Evolutionary conservation across 2,329 filamentous ascomycete species (phyloP).

Genomic region (Colletotrichum shisoi): DNA sequence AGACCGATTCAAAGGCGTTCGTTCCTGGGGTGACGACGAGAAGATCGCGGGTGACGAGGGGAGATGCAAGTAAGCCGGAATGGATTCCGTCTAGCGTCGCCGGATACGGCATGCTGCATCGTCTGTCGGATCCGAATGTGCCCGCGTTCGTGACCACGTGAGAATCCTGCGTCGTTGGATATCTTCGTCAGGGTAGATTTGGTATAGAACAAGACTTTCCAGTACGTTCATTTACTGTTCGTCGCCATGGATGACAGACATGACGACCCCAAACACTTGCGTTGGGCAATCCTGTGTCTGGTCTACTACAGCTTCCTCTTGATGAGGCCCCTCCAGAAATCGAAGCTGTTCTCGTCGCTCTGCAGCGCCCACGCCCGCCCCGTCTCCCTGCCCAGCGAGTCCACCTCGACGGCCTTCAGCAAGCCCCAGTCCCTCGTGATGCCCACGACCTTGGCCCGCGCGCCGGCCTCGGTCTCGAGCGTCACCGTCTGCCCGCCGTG

Average conservation of each 20-base stretch:
- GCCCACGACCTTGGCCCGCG: slow-evolving; percentile 78
- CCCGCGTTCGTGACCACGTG: background rate
- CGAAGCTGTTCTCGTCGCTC: slow-evolving; percentile 98
- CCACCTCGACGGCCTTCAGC: slow-evolving; percentile 82
- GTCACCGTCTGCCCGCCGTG: slow-evolving; percentile 77
- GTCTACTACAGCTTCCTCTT: slow-evolving; percentile 72
- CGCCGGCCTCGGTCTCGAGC: slow-evolving; percentile 80
- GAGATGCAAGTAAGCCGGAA: slow-evolving; percentile 6
- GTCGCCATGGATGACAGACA: background rate
- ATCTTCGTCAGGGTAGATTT: background rate
- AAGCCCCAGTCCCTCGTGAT: slow-evolving; percentile 94
- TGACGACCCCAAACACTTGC: background rate
- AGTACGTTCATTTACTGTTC: background rate
- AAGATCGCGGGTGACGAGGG: background rate
- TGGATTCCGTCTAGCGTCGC: background rate
- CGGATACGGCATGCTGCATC: background rate
- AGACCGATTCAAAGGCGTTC: background rate
- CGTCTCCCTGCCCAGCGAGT: slow-evolving; percentile 74
- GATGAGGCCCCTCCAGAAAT: slow-evolving; percentile 90
- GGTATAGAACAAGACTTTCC: too few species aligned
- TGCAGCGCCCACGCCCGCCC: slow-evolving; percentile 84
- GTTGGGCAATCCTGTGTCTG: background rate
- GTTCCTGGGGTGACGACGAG: background rate
- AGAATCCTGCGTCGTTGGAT: background rate
- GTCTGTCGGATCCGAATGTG: background rate